phyloP scores from a whole-genome alignment of 805 yeast genomes.

The Isabelozyma heimii region DNA sequence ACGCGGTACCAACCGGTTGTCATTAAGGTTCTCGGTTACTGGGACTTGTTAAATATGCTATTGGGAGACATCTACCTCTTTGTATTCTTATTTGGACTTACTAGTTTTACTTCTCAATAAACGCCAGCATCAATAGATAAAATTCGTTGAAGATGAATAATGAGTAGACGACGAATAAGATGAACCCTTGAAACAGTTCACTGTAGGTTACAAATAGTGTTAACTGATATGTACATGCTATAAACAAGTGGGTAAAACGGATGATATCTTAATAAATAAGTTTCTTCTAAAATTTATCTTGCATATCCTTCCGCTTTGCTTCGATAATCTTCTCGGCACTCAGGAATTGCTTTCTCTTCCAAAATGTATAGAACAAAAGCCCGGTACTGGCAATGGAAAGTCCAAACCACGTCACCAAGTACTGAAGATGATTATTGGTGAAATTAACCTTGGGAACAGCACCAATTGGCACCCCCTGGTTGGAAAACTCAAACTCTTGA shows the following conservation, averaged over 20 bases:
- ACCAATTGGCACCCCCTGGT: constrained; percentile 90
- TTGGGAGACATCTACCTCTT: constrained; percentile 36
- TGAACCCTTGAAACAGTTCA: no score
- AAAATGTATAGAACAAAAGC: constrained; percentile 45
- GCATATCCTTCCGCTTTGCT: constrained; percentile 39
- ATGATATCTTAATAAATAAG: no score
- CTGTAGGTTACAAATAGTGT: no score
- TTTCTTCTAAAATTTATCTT: constrained; percentile 8
- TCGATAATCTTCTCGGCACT: constrained; percentile 40
- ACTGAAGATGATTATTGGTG: constrained; percentile 88
- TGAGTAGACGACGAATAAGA: no score
- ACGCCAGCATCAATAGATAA: no score
- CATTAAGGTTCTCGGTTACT: constrained; percentile 28
- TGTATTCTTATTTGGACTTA: constrained; percentile 36
- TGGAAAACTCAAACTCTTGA: constrained; percentile 54
- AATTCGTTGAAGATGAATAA: no score
- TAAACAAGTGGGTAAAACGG: no score
- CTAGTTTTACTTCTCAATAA: constrained; percentile 14
- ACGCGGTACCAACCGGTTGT: constrained; percentile 25
- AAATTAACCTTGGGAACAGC: constrained; percentile 75
- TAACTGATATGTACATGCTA: no score
- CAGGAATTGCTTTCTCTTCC: constrained; percentile 26
- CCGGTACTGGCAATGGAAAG: constrained; percentile 70
- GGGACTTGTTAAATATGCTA: constrained; percentile 34
- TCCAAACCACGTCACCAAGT: constrained; percentile 94